phyloP scores from a whole-genome alignment of 495 filamentous ascomycete genomes.

The Hyaloscypha hepaticicola region DNA sequence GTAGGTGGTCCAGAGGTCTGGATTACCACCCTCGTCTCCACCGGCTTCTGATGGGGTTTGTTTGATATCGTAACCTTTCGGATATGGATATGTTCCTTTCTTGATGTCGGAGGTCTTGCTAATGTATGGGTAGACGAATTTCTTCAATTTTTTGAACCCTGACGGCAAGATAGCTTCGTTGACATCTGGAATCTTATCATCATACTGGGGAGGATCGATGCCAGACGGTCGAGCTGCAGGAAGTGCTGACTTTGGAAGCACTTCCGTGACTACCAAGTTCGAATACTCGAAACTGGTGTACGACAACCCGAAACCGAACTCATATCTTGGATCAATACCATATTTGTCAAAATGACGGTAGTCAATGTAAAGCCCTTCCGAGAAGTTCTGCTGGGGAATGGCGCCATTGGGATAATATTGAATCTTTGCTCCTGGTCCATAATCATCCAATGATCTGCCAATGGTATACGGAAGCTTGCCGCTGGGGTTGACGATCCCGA shows the following conservation, averaged over 20 bases:
- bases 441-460: conserved; percentile 76
- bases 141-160: conserved; percentile 64
- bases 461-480: conserved; percentile 91
- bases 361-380: conserved; percentile 82
- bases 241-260: conserved; percentile 57
- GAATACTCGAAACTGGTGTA: conserved; percentile 80
- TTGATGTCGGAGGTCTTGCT: conserved; percentile 53
- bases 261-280: conserved; percentile 51
- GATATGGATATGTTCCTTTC: conserved; percentile 63
- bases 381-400: conserved; percentile 81
- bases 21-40: conserved; percentile 83
- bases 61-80: conserved; percentile 62
- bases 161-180: conserved; percentile 62
- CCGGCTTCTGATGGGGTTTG: conserved; percentile 64
- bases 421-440: conserved; percentile 75
- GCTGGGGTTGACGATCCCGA: conserved; percentile 82
- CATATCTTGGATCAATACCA: conserved; percentile 63
- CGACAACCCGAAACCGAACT: conserved; percentile 77
- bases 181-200: conserved; percentile 54
- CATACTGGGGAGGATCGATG: conserved; percentile 62
- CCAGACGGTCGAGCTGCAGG: conserved; percentile 58
- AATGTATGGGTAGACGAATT: conserved; percentile 91
- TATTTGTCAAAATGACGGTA: conserved; percentile 87
- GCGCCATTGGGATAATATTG: conserved; percentile 70
- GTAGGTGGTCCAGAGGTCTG: conserved; percentile 71